A percentile compares a stretch with the other conserved stretches of the same genome.
Evolutionary conservation across 495 filamentous ascomycete species (phyloP).

Genomic region (Talaromyces adpressus): DNA sequence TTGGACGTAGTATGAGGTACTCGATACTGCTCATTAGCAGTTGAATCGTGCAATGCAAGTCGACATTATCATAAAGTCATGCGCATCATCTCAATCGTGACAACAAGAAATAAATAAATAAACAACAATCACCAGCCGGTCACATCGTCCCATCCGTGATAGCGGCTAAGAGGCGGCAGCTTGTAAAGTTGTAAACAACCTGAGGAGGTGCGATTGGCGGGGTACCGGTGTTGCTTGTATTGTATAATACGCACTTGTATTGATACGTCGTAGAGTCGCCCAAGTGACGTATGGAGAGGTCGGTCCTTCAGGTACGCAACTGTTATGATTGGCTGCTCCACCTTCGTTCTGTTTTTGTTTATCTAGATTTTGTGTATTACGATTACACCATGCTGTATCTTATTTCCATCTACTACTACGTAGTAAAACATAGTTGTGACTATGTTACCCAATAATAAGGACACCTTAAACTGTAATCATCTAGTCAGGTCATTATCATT

Average conservation of each 20-base stretch:
- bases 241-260: background rate
- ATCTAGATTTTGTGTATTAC: background rate
- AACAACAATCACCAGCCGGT: background rate
- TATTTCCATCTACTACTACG: background rate
- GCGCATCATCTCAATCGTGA: background rate
- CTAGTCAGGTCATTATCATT: background rate
- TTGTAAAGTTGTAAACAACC: constrained; percentile 7
- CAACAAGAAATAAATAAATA: background rate
- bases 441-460: background rate
- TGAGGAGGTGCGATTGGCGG: constrained; percentile 7
- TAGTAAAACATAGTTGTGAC: background rate
- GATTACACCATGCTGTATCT: background rate
- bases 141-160: background rate
- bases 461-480: background rate
- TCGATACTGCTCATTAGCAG: background rate
- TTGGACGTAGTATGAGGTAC: background rate
- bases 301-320: background rate
- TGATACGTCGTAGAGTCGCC: background rate
- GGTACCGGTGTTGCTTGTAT: background rate
- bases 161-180: background rate
- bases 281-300: background rate
- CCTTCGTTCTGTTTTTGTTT: background rate
- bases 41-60: background rate
- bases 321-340: background rate
- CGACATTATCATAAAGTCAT: background rate